These are phyloP conservation scores for Borovskyia barvae DNA, from an alignment of 208 protist species.

Conservation along the genomic window DNA sequence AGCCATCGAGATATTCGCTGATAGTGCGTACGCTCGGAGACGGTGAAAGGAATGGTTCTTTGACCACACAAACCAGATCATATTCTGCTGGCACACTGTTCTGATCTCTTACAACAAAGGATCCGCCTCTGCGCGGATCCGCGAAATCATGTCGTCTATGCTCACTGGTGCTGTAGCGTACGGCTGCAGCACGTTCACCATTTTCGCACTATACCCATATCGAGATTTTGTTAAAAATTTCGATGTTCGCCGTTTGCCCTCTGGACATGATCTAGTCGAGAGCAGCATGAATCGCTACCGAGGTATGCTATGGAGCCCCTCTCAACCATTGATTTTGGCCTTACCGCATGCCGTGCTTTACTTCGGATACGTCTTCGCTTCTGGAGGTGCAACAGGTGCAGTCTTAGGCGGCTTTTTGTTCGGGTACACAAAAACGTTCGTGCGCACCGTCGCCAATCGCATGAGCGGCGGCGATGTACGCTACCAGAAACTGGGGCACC, in stretches of 20 bases:
- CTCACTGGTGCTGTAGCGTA: constrained; percentile 56
- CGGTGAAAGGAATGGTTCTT: no score
- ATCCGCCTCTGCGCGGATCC: no score
- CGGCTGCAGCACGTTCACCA: constrained; percentile 46
- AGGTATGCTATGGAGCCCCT: constrained; percentile 75
- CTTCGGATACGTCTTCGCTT: constrained; percentile 63
- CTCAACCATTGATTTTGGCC: constrained; percentile 78
- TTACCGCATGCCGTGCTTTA: constrained; percentile 67
- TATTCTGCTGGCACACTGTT: no score
- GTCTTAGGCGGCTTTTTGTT: constrained; percentile 56
- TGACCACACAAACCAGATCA: no score
- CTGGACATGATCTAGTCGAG: constrained; percentile 27
- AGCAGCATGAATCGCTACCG: constrained; percentile 67
- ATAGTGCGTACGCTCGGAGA: no score
- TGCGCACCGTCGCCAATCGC: constrained; percentile 63
- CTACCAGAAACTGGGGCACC: constrained; percentile 44
- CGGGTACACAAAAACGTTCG: constrained; percentile 59
- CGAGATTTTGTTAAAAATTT: constrained; percentile 80
- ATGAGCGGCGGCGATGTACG: constrained; percentile 47
- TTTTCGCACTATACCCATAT: constrained; percentile 82
- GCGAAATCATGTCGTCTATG: constrained; percentile 43
- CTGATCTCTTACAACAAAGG: no score
- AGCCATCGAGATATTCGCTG: no score
- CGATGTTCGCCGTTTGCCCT: constrained; percentile 15
- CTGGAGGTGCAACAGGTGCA: constrained; percentile 48